phyloP scores from a whole-genome alignment of 345 rosid species.

The Jatropha curcas region DNA sequence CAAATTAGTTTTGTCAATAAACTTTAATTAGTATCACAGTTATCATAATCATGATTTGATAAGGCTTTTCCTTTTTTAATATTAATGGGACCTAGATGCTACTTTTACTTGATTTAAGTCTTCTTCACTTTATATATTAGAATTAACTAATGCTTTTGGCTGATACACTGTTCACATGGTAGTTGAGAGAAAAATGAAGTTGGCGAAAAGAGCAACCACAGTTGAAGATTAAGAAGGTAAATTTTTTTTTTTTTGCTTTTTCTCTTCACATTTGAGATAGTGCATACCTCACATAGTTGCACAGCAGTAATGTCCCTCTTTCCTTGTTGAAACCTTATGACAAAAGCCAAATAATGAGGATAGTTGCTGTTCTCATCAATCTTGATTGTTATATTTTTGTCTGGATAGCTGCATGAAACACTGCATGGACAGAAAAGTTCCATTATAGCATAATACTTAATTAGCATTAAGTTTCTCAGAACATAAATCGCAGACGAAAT shows the following conservation, averaged over 20 bases:
- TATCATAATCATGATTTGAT: not conserved
- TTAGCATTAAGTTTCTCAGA: not conserved
- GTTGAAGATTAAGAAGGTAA: not conserved
- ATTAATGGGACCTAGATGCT: too few species aligned
- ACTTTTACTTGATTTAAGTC: too few species aligned
- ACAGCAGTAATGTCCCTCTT: slow-evolving; percentile 65
- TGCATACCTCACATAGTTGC: slow-evolving; percentile 63
- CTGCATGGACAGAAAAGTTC: slow-evolving; percentile 31
- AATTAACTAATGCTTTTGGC: too few species aligned
- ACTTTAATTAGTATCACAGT: not conserved
- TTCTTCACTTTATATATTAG: not conserved
- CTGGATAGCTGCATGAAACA: slow-evolving; percentile 63
- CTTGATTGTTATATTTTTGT: slow-evolving; percentile 63
- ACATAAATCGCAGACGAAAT: not conserved
- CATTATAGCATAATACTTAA: slow-evolving; percentile 5
- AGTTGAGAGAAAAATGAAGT: not conserved
- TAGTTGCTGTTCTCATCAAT: slow-evolving; percentile 62
- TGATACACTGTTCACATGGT: not conserved
- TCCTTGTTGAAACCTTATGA: slow-evolving; percentile 68
- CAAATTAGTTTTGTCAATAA: slow-evolving; percentile 8
- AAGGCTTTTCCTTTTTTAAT: too few species aligned
- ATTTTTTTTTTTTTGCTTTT: not conserved
- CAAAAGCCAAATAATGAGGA: slow-evolving; percentile 64
- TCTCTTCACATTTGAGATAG: not conserved
- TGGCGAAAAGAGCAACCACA: too few species aligned